phyloP scores from a whole-genome alignment of 73 alveolate species.

The Durusdinium trenchii region DNA sequence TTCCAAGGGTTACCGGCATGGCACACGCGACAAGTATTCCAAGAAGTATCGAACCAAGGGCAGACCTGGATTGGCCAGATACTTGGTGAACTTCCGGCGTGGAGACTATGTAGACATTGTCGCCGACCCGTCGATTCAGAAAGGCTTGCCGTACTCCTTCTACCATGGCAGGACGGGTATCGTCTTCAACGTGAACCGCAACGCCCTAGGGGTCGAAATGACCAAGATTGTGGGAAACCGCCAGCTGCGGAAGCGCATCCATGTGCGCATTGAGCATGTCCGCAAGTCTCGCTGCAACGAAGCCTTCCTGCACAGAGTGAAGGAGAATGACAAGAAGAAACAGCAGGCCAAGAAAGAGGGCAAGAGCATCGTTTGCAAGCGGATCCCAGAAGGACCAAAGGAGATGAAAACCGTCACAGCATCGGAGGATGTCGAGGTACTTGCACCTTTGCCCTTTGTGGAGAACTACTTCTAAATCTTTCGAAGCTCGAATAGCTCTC shows the following conservation, averaged over 20 bases:
- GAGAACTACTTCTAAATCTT: conserved; percentile 72
- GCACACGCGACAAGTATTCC: conserved; percentile 97
- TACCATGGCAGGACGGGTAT: conserved; percentile 99
- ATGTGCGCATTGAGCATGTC: conserved; percentile 98
- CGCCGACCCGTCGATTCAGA: conserved; percentile 98
- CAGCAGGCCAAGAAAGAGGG: conserved; percentile 83
- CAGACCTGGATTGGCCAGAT: conserved; percentile 96
- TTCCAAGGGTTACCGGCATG: conserved; percentile 97
- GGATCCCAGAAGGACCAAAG: conserved; percentile 92
- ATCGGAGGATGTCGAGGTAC: conserved; percentile 58
- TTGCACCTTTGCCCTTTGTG: conserved; percentile 80
- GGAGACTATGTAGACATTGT: conserved; percentile 98
- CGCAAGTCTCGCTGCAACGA: conserved; percentile 99
- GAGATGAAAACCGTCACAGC: conserved; percentile 86
- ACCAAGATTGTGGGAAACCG: conserved; percentile 98
- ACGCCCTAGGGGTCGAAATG: conserved; percentile 98
- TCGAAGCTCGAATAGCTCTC: no score
- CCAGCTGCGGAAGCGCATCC: conserved; percentile 98
- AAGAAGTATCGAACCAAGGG: conserved; percentile 96
- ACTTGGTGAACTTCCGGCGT: conserved; percentile 96
- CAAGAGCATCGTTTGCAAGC: conserved; percentile 87
- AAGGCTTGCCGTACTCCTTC: conserved; percentile 98
- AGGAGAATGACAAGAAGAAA: conserved; percentile 97
- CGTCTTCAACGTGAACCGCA: conserved; percentile 98
- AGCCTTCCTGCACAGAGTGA: conserved; percentile 99